Conservation (phyloP, 768 basidiomycete genomes). For the Hygrophorus russula region DNA sequence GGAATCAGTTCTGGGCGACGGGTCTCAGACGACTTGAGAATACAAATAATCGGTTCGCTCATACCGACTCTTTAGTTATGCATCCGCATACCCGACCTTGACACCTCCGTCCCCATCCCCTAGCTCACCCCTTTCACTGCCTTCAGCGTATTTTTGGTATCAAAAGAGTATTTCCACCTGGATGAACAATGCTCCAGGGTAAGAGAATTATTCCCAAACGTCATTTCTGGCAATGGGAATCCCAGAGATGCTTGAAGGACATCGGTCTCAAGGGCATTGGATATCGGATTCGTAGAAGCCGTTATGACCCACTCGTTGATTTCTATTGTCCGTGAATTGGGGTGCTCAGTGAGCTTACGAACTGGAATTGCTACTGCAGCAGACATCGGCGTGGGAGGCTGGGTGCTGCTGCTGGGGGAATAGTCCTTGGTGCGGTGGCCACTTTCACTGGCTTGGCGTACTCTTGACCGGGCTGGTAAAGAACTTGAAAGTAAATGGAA, state of each 20-base stretch:
- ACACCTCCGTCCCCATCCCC: constrained; percentile 82
- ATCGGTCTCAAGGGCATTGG: constrained; percentile 67
- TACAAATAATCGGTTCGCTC: constrained; percentile 10
- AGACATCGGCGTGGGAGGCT: constrained; percentile 27
- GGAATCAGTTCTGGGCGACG: constrained; percentile 48
- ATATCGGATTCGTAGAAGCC: constrained; percentile 66
- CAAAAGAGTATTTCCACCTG: constrained; percentile 58
- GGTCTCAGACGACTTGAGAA: neutral
- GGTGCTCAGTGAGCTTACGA: constrained; percentile 56
- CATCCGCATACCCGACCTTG: constrained; percentile 89
- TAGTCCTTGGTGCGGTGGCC: constrained; percentile 50
- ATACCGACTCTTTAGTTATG: constrained; percentile 86
- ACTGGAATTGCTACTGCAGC: constrained; percentile 44
- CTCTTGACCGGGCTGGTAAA: constrained; percentile 11
- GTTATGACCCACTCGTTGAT: constrained; percentile 61
- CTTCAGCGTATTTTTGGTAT: constrained; percentile 53
- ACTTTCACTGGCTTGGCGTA: constrained; percentile 49
- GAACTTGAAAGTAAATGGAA: neutral
- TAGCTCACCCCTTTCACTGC: constrained; percentile 69
- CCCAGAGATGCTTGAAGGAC: constrained; percentile 50
- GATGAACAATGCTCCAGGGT: constrained; percentile 52
- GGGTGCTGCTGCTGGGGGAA: constrained; percentile 41
- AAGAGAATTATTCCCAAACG: constrained; percentile 79
- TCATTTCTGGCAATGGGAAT: constrained; percentile 93
- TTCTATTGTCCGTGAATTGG: constrained; percentile 58